Conservation (phyloP, 1,139 yeast genomes). For the Magnusiomyces sp. region DNA sequence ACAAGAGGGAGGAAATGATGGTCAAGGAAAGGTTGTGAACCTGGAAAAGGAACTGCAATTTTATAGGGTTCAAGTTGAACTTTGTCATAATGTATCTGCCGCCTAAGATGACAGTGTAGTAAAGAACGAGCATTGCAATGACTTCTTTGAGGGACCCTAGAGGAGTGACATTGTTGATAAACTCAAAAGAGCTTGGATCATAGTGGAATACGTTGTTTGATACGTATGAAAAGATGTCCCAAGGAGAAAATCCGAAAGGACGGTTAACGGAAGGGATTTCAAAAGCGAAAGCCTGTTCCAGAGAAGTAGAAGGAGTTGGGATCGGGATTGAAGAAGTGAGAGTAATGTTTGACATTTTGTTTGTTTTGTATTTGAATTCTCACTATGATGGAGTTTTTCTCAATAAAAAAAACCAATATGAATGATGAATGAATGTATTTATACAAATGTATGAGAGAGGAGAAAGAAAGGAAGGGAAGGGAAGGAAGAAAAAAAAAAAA, state of each 20-base stretch:
- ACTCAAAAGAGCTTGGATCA: conserved; percentile 49
- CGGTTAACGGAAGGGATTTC: conserved; percentile 56
- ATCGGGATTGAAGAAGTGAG: background rate
- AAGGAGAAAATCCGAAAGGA: conserved; percentile 83
- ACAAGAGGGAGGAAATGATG: conserved; percentile 53
- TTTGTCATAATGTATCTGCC: conserved; percentile 56
- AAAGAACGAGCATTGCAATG: conserved; percentile 50
- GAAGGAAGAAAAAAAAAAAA: background rate
- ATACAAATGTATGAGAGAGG: background rate
- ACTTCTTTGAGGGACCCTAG: conserved; percentile 52
- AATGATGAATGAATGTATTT: background rate
- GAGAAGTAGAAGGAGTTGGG: background rate
- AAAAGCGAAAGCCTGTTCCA: conserved; percentile 7
- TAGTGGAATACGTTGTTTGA: conserved; percentile 36
- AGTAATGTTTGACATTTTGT: background rate
- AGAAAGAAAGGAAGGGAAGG: background rate
- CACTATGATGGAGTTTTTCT: background rate
- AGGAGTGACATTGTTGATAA: conserved; percentile 45
- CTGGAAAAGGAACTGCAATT: conserved; percentile 65
- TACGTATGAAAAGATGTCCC: conserved; percentile 71
- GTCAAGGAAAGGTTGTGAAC: conserved; percentile 79
- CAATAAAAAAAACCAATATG: background rate
- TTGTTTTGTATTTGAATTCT: background rate
- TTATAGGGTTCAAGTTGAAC: conserved; percentile 52
- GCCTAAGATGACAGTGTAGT: conserved; percentile 77